These are phyloP conservation scores for Dentipellis sp. DNA, from an alignment of 768 basidiomycete species.

Conservation along the genomic window DNA sequence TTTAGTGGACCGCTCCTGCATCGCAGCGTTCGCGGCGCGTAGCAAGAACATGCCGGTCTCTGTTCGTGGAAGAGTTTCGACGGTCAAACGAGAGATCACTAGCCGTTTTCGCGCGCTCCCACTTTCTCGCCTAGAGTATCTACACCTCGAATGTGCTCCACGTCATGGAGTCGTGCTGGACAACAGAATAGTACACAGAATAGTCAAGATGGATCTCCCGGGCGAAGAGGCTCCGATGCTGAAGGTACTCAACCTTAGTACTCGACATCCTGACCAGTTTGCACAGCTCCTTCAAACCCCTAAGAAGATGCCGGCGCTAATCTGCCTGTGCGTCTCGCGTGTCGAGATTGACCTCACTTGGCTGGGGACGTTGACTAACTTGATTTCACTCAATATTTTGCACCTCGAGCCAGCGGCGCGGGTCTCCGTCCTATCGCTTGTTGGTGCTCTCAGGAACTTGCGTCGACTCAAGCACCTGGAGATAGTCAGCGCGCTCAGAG, in stretches of 20 bases:
- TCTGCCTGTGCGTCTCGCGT: not conserved
- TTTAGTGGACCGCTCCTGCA: not conserved
- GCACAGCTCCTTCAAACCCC: too few relatives aligned
- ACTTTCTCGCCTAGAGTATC: too few relatives aligned
- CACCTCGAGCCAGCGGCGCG: not conserved
- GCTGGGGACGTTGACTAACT: not conserved
- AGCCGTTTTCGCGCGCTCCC: too few relatives aligned
- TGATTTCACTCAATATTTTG: not conserved
- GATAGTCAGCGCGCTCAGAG: too few relatives aligned
- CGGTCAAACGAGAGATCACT: too few relatives aligned
- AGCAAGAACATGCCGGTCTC: not conserved
- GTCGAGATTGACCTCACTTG: not conserved
- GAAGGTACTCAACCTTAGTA: not conserved
- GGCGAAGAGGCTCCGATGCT: not conserved
- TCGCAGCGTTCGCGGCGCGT: not conserved
- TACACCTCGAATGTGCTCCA: too few relatives aligned
- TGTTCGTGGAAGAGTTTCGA: not conserved
- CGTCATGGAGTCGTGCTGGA: too few relatives aligned
- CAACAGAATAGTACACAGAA: not conserved
- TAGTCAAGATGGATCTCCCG: not conserved
- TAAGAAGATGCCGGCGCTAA: not conserved
- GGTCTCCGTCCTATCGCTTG: too few relatives aligned
- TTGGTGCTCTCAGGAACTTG: too few relatives aligned
- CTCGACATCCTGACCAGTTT: too few relatives aligned
- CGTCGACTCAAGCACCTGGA: too few relatives aligned